Base-by-base conservation (phyloP, 2,329 filamentous ascomycete species). In the Coniosporium tulheliwenetii region DNA sequence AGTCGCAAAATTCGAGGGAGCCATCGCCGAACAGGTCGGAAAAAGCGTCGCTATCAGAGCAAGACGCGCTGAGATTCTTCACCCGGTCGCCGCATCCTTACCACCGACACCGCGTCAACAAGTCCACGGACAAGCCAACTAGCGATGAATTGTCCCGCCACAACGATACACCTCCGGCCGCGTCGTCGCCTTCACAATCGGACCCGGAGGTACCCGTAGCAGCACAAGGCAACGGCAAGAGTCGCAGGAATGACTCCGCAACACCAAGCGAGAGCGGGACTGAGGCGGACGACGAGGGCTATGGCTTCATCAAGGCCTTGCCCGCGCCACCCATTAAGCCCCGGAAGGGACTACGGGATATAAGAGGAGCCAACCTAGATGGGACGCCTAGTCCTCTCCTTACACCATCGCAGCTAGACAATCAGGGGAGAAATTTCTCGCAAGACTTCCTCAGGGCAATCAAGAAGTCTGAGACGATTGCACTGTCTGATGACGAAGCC, bases 201-300 rank as follows among this genome's bases (percentile, higher is more conserved):
- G 36, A 37, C 16, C 8, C 36, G 16, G 36, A 37, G 16, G 5
- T 13, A 37, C 12, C 13, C 5, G 36, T 15, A 26, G 10, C 13
- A 14, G 15, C 7, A 10, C 13, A 13, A 10, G 16, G 10, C 16
- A 26, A 15, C 36, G 36, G 36, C n/a, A 13, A 26, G 16, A 15
- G 16, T 37, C 36, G 48, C 47, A 46, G 45, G 44, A 47, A 43
- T 39, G 37, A 40, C 39, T 75, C 73, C 4, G 68, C 71, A 1
- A 71, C 77, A 2, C 75, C 74, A 9, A 94, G 85, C 58, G 87
- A 94, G 50, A 94, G 86, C 57, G 89, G 89, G 16, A 93, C 87
- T 13, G 89, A 96, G 57, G 89, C 89, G 33, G 89, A 95, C 52
- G 89, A 96, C 63, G 89, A 96, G 59, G 82, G 87, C 47, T 69